Base-by-base conservation (phyloP, 164 flowering plant genomes). In the Platanus orientalis region DNA sequence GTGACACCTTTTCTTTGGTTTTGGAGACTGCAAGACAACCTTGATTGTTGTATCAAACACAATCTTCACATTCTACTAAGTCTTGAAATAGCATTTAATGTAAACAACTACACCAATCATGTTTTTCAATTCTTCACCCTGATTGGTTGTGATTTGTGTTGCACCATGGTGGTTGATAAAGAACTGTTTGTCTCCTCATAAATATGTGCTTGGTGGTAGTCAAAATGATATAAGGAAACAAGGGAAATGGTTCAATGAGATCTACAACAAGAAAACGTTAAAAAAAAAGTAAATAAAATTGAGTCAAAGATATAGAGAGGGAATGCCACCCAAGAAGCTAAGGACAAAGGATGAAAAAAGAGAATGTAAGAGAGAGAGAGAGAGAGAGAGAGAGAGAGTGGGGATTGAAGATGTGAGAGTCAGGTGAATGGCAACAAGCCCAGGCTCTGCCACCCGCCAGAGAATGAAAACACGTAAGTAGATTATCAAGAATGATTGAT, bases 61-160 rank as follows among this genome's bases (percentile, higher is more conserved):
- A n/a, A 76, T 70, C 73, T 85, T 85, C 59, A 85, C 84, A 73
- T 85, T 85, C 90, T 88, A 87, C 54, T 88, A 93, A 45, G 95
- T 90, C 68, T 83, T 83, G 52, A 87, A 76, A 60, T 87, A 83
- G 71, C 90, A 85, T 67, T 85, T 87, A 4, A 85, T 65, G 60
- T 85, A 85, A 60, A 66, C 69, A 63, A 74, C 79, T 29, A 85
- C 87, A 54, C 83, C 87, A 27, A 81, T 83, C 54, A 61, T 48
- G 67, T 78, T 83, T 79, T 67, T 81, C 63, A 85, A 75, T 30
- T 85, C 90, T 63, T 85, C 90, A 0, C 90, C 90, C 90, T 83
- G 69, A 45, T 17, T 19, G 1, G 49, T 73, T 29, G 92, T 62
- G 34, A 91, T 85, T 39, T 87, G 78, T 14, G 78, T 66, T 30